These are phyloP conservation scores for Plantago elongata DNA, from an alignment of 257 asterid genomes.

Conservation along the genomic window DNA sequence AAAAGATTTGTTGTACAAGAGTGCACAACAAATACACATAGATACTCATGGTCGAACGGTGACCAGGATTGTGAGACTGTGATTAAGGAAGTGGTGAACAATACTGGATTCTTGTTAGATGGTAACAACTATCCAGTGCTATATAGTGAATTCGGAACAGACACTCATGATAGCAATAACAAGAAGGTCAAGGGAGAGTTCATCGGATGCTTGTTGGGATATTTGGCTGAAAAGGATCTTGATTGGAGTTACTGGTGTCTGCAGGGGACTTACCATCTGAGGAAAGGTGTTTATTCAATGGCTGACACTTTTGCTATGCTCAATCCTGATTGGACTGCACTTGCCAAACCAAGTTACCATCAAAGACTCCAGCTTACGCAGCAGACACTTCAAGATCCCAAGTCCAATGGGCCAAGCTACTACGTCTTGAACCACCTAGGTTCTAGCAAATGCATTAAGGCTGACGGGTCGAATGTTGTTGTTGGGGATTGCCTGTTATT, in stretches of 20 bases:
- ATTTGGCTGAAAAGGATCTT: no score
- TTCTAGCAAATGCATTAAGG: conserved; percentile 29
- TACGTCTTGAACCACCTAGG: conserved; percentile 35
- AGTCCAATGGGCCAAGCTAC: conserved; percentile 9
- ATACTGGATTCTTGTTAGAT: conserved; percentile 37
- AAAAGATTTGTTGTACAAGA: no score
- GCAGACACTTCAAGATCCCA: conserved; percentile 32
- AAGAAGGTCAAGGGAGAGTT: conserved; percentile 33
- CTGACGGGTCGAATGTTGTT: conserved; percentile 3
- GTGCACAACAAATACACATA: no score
- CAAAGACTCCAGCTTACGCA: conserved; percentile 29
- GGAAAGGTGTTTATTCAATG: conserved; percentile 31
- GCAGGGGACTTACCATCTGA: conserved; percentile 53
- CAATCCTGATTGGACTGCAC: conserved; percentile 28
- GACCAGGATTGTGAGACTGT: conserved; percentile 28
- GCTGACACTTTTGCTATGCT: conserved; percentile 48
- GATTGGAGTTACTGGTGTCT: conserved; percentile 67
- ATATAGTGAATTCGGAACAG: no score
- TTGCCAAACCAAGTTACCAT: conserved; percentile 31
- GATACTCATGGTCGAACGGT: no score
- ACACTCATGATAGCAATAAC: conserved; percentile 8
- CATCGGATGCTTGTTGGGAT: no score
- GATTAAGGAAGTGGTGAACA: conserved; percentile 14
- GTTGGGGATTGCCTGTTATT: conserved; percentile 23
- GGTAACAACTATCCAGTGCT: conserved; percentile 44